Conservation (phyloP, 345 rosid genomes). For the Brassica incana region DNA sequence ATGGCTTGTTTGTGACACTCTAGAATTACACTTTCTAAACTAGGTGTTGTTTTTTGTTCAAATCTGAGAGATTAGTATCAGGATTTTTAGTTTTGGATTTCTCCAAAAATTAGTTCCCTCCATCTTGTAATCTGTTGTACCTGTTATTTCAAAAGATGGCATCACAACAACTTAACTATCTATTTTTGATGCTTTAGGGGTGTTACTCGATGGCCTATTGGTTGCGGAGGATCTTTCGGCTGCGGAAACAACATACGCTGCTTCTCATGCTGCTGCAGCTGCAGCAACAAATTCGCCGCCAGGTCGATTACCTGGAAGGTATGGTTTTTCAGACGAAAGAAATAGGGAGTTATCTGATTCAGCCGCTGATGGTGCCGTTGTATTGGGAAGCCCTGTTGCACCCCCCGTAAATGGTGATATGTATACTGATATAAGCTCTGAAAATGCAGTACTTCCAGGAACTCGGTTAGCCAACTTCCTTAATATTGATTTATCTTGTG, state of each 20-base stretch:
- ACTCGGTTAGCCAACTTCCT: conserved; percentile 54
- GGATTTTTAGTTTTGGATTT: not conserved
- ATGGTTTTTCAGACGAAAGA: conserved; percentile 75
- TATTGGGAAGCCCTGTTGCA: conserved; percentile 83
- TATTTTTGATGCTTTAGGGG: conserved; percentile 52
- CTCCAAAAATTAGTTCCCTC: not conserved
- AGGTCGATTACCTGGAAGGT: conserved; percentile 60
- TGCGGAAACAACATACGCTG: conserved; percentile 80
- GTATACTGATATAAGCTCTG: conserved; percentile 82
- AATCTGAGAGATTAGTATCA: not conserved
- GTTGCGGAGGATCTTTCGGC: conserved; percentile 93
- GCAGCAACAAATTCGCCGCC: conserved; percentile 63
- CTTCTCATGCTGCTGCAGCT: conserved; percentile 88
- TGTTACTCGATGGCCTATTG: conserved; percentile 88
- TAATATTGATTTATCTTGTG: conserved; percentile 1
- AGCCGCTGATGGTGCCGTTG: conserved; percentile 72
- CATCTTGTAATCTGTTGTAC: not conserved
- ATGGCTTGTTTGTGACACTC: conserved; percentile 5
- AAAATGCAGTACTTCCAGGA: conserved; percentile 75
- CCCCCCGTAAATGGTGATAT: conserved; percentile 83
- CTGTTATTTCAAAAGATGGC: conserved; percentile 8
- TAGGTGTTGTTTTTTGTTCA: not conserved
- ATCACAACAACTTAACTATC: conserved; percentile 13
- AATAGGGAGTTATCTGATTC: conserved; percentile 56
- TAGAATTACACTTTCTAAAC: not conserved